Base-by-base conservation (phyloP, 106 monocot genomes). In the Acorus gramineus region DNA sequence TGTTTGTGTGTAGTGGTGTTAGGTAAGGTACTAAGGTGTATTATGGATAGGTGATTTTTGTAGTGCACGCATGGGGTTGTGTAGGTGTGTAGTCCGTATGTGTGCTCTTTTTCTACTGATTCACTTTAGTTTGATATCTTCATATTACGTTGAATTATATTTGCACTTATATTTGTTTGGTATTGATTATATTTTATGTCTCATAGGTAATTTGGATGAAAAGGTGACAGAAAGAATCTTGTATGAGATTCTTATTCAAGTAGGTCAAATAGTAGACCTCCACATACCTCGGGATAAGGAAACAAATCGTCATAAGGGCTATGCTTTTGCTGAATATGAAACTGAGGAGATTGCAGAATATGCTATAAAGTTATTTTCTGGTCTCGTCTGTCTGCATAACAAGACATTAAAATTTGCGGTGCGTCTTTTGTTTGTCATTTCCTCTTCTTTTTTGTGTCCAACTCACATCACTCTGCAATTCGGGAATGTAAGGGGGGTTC, bases 181-280 rank as follows among this genome's bases (percentile, higher is more conserved):
- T 48, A 67, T 66, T 66, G 4, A 4, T 12, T 77, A 47, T 55
- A 63, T 69, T 57, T 81, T 69, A 28, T 28, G 28, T 28, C 28
- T 56, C 53, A 69, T 71, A 94, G 94, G 94, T 73, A 94, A 94
- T 73, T 80, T 95, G 84, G 94, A 95, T 80, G 94, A 95, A 68
- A 95, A 79, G 75, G 84, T 95, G 59, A 80, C 67, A 14, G 90
- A 90, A 46, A 79, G 84, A 73, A 78, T 90, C 5, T 82, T 95
- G 74, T 84, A 90, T 80, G 94, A 95, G 76, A 90, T 95, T 69
- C 84, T 90, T 73, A 77, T 95, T 54, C 94, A 95, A 73, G 86
- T 77, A 68, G 94, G 94, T 75, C 81, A 70, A 66, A 63, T 90
- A 64, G 82, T 95, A 61, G 94, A 90, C 77, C 75, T 95, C 61